Conservation (phyloP, 78 protist species). For the Chrysochromulina parva region DNA sequence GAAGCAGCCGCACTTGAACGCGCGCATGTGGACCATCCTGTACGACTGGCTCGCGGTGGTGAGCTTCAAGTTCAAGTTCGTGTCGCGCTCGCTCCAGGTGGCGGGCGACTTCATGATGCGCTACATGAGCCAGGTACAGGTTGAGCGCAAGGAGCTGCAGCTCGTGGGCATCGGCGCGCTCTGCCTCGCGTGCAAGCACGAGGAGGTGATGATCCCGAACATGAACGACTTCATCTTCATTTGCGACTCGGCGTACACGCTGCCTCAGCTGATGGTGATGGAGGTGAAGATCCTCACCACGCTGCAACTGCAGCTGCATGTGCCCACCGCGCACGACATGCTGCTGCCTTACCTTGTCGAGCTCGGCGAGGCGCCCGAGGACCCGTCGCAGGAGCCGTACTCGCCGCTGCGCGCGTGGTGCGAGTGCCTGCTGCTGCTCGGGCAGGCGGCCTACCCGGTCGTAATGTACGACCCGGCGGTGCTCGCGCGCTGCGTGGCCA, state of each 20-base stretch:
- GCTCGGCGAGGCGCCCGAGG: background rate
- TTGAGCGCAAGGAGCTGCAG: background rate
- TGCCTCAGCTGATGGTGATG: background rate
- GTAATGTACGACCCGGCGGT: background rate
- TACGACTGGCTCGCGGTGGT: constrained; percentile 11
- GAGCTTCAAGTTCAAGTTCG: background rate
- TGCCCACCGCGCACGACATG: background rate
- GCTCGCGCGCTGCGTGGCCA: background rate
- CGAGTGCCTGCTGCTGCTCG: background rate
- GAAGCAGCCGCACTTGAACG: background rate
- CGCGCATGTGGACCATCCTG: constrained; percentile 19
- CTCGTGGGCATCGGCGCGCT: constrained; percentile 17
- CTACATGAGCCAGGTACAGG: background rate
- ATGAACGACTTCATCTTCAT: constrained; percentile 4
- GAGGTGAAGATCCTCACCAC: constrained; percentile 1
- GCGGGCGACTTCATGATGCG: constrained; percentile 13
- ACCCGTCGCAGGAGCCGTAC: background rate
- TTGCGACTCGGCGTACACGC: background rate
- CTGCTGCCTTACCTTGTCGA: background rate
- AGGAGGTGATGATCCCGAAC: constrained; percentile 32
- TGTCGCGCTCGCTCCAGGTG: constrained; percentile 16
- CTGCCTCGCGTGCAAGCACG: constrained; percentile 33
- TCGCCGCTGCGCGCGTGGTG: background rate
- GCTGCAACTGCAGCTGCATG: background rate
- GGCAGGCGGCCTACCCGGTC: background rate